Conservation (phyloP, 371 early-diverging fungal species). For the Actinomortierella wolfii region DNA sequence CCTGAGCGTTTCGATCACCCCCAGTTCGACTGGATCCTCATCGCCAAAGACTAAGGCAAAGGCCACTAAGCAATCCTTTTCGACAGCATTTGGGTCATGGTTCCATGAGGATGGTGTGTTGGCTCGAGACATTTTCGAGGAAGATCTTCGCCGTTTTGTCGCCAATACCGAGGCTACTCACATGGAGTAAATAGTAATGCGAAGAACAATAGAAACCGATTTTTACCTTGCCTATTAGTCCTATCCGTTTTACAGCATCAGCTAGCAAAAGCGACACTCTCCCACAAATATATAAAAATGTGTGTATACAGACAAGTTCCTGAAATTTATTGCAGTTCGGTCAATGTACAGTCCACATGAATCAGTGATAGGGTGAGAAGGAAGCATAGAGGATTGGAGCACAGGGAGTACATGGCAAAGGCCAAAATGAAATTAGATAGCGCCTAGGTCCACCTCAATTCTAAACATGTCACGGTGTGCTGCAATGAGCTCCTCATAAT, state of each 20-base stretch:
- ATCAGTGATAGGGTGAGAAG: too few relatives aligned
- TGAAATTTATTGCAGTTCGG: too few relatives aligned
- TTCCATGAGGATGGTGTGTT: conserved; percentile 44
- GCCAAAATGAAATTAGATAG: conserved; percentile 31
- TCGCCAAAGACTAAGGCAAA: conserved; percentile 11
- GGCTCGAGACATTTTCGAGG: conserved; percentile 37
- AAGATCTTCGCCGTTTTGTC: conserved; percentile 29
- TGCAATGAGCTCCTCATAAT: conserved; percentile 26
- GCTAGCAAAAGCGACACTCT: too few relatives aligned
- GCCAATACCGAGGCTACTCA: conserved; percentile 44
- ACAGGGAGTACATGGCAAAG: too few relatives aligned
- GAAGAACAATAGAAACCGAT: too few relatives aligned
- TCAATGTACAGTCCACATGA: too few relatives aligned
- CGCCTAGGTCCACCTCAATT: conserved; percentile 34
- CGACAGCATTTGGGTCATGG: conserved; percentile 41
- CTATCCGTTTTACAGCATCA: too few relatives aligned
- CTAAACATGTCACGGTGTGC: conserved; percentile 30
- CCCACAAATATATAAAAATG: too few relatives aligned
- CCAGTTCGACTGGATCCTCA: conserved; percentile 1
- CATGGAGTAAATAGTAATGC: conserved; percentile 13
- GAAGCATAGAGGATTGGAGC: too few relatives aligned
- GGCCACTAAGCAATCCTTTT: conserved; percentile 30
- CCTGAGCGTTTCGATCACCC: conserved; percentile 17
- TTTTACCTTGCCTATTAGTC: too few relatives aligned
- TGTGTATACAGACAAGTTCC: too few relatives aligned